phyloP scores from a whole-genome alignment of 2,329 filamentous ascomycete genomes.

The Zymoseptoria pseudotritici region DNA sequence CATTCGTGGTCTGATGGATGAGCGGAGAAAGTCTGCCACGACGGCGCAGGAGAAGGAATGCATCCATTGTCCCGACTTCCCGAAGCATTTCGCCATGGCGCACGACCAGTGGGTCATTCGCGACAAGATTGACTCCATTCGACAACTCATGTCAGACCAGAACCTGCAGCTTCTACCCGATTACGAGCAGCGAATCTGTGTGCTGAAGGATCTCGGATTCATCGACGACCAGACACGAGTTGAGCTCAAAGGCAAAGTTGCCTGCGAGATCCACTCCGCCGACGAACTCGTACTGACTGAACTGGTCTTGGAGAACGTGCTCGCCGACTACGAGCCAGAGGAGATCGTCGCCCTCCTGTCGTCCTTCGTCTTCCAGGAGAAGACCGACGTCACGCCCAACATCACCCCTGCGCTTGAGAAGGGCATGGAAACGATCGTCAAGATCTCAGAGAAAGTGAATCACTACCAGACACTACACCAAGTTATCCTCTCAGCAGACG shows the following conservation, averaged over 20 bases:
- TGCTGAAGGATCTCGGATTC: conserved; percentile 85
- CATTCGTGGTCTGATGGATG: conserved; percentile 70
- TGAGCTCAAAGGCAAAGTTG: conserved; percentile 94
- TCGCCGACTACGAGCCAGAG: conserved; percentile 89
- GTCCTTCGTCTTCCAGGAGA: conserved; percentile 95
- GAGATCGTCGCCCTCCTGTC: conserved; percentile 93
- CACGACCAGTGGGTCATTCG: conserved; percentile 96
- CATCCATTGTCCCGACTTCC: conserved; percentile 65
- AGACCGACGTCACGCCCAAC: conserved; percentile 73
- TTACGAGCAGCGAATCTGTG: conserved; percentile 89
- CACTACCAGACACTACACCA: conserved; percentile 82
- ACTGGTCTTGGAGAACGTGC: conserved; percentile 89
- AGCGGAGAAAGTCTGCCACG: conserved; percentile 56
- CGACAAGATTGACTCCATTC: conserved; percentile 81
- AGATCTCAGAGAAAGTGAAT: conserved; percentile 88
- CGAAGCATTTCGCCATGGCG: conserved; percentile 93
- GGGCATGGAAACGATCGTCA: conserved; percentile 77
- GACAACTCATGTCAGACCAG: conserved; percentile 86
- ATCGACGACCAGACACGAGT: conserved; percentile 82
- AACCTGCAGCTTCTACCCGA: conserved; percentile 93
- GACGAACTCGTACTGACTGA: conserved; percentile 95
- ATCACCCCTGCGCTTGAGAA: conserved; percentile 74
- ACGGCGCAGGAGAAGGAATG: conserved; percentile 59
- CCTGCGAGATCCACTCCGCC: conserved; percentile 94
- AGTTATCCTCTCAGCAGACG: conserved; percentile 82